Evolutionary conservation across 1,284 basidiomycete species (phyloP), one percentile per base, ranked within the genome.

Genomic region (Hypsizygus ulmarius): DNA sequence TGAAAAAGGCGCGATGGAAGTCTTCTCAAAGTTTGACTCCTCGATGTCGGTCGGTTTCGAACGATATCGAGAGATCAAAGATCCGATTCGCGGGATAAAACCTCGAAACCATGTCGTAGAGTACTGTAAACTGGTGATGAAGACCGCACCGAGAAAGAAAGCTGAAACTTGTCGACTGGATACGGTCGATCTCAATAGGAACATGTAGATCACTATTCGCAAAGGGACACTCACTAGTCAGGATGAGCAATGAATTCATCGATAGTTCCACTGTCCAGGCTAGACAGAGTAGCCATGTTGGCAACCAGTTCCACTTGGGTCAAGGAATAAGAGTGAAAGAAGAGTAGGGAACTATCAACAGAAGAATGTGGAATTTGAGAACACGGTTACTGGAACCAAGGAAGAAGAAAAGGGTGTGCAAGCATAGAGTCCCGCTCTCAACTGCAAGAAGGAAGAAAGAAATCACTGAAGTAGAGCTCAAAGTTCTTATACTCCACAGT

Each of bases 141-240:
- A 78, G 3, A 75, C 73, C 62, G 72, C 73, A 39, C 78, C 78
- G 12, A 78, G 64, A 44, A 76, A 74, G 59, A 81, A 81, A 5
- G 70, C 60, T 19, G 60, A 47, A 10, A 75, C 63, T 33, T 71
- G 64, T 39, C 67, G 72, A 58, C 77, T 79, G 39, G 5, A 43
- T 37, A 32, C 25, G 27, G 19, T 27, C 39, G 19, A 45, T 11
- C 2, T 16, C 2, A 10, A 14, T 15, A 25, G 2, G 15, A 12
- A 12, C 11, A 18, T 1, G 14, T 5, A 12, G 14, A 16, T 10
- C 25, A n/a, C n/a, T n/a, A 11, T 12, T n/a, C 29, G 2, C 8
- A 21, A 11, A 14, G 11, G 27, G 14, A 32, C 3, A 44, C 43
- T 42, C n/a, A 44, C 44, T 46, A 53, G 21, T 48, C 50, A 33